A percentile compares a stretch with the other conserved stretches of the same genome.
phyloP scores from a whole-genome alignment of 225 moss, liverwort and hornwort species.

The Lunularia cruciata region DNA sequence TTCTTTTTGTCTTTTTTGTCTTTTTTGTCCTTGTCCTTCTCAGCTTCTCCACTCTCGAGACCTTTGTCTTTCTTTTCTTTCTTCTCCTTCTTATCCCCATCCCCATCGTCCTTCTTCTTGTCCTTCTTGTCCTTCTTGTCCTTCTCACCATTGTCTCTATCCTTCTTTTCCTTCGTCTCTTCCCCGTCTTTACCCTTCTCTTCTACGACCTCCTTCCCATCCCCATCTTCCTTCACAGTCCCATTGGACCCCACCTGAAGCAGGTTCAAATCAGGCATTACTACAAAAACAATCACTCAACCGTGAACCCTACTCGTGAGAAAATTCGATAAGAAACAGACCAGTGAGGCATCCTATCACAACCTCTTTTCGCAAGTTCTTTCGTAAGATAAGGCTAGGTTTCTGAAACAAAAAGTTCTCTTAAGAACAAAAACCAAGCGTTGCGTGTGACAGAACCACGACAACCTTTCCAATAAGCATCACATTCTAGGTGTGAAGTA shows the following conservation, averaged over 20 bases:
- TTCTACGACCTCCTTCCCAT: neutral
- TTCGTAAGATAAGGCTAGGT: too few relatives aligned
- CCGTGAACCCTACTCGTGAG: too few relatives aligned
- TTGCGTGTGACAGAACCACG: too few relatives aligned
- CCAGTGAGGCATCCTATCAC: too few relatives aligned
- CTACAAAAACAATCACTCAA: too few relatives aligned
- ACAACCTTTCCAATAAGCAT: too few relatives aligned
- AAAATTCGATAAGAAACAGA: too few relatives aligned
- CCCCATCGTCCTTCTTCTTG: slow-evolving; percentile 9
- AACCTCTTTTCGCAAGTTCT: too few relatives aligned
- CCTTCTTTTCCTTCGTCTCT: slow-evolving; percentile 1
- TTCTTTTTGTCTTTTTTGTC: slow-evolving; percentile 24
- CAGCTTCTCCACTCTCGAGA: neutral
- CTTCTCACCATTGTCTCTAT: neutral
- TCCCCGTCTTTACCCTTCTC: slow-evolving; percentile 3
- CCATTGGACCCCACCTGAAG: neutral
- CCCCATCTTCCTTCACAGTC: neutral
- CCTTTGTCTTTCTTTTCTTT: slow-evolving; percentile 6
- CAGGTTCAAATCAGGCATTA: too few relatives aligned
- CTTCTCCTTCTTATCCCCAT: slow-evolving; percentile 13
- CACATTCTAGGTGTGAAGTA: too few relatives aligned
- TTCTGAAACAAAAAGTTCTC: too few relatives aligned
- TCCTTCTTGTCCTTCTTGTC: neutral
- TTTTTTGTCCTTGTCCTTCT: slow-evolving; percentile 10
- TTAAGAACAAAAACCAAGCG: too few relatives aligned